Base-by-base conservation (phyloP, 2,329 filamentous ascomycete species). In the Didymella pinodella region DNA sequence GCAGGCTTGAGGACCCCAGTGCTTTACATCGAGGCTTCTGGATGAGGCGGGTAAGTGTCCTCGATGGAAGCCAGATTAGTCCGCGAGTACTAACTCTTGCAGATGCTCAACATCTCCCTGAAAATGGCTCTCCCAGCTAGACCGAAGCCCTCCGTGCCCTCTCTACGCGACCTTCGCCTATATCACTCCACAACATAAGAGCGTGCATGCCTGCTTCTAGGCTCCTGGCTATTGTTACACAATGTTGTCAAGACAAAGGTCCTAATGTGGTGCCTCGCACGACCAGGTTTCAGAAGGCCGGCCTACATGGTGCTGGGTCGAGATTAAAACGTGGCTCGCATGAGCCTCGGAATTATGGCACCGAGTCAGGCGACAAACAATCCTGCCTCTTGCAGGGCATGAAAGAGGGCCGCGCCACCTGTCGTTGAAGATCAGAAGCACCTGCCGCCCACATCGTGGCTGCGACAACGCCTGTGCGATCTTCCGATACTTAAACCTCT, bases 401-500 rank as follows among this genome's bases (percentile, higher is more conserved):
- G 38, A 40, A 49, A 20, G 28, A 20, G 36, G n/a, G 22, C 18
- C 44, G 50, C 41, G 48, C 40, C 55, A 56, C 40, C 20, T 60
- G 52, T 57, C 31, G 47, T 56, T 55, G 54, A 14, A 52, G 18
- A 45, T 43, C 31, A 41, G 49, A 31, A 22, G 25, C 44, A 36
- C 20, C 18, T 55, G 59, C 57, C 53, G 52, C 29, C 22, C 45
- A 61, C 48, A 62, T 51, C 53, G 47, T 58, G 50, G 53, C 59
- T 62, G 59, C 60, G 62, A 62, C 59, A 62, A 25, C 25, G 52
- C 38, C 32, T 54, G 61, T 56, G 49, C 22, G 48, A 55, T 57
- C 48, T 54, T 38, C 41, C 38, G 57, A 67, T 59, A 40, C 45
- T 53, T 55, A 53, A 38, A 41, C 56, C 50, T 54, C n/a, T 53